phyloP scores from a whole-genome alignment of 1,284 basidiomycete genomes.

The Phellinidium pouzarii region DNA sequence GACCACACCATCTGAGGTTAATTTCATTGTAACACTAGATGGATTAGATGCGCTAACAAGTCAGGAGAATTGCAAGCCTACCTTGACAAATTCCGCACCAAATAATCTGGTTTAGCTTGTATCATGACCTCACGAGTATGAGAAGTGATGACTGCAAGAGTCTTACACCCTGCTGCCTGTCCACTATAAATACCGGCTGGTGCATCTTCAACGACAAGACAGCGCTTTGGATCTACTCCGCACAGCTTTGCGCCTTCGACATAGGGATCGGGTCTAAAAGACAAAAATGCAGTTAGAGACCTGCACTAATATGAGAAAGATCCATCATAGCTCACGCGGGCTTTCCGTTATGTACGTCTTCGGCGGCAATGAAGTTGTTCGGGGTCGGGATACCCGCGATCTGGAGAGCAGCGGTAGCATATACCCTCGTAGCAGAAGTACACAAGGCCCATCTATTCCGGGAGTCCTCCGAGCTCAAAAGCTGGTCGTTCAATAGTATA shows the following conservation, averaged over 20 bases:
- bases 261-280: constrained; percentile 76
- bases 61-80: constrained; percentile 24
- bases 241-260: constrained; percentile 61
- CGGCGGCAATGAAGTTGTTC: constrained; percentile 67
- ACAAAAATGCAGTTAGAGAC: constrained; percentile 19
- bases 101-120: constrained; percentile 46
- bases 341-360: constrained; percentile 77
- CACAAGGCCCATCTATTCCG: constrained; percentile 54
- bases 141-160: constrained; percentile 74
- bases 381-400: constrained; percentile 49
- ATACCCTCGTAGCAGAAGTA: constrained; percentile 58
- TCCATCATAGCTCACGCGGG: constrained; percentile 50
- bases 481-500: not conserved
- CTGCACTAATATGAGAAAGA: not conserved
- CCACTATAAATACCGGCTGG: constrained; percentile 75
- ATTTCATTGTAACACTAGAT: constrained; percentile 39
- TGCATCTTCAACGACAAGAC: constrained; percentile 83
- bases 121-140: constrained; percentile 63
- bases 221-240: constrained; percentile 52
- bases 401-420: constrained; percentile 48
- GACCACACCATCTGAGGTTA: constrained; percentile 37
- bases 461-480: constrained; percentile 29
- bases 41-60: not conserved
- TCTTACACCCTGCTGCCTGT: constrained; percentile 69
- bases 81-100: constrained; percentile 62